phyloP scores from a whole-genome alignment of 192 early-diverging fungal species.

The Backusella luteola region DNA sequence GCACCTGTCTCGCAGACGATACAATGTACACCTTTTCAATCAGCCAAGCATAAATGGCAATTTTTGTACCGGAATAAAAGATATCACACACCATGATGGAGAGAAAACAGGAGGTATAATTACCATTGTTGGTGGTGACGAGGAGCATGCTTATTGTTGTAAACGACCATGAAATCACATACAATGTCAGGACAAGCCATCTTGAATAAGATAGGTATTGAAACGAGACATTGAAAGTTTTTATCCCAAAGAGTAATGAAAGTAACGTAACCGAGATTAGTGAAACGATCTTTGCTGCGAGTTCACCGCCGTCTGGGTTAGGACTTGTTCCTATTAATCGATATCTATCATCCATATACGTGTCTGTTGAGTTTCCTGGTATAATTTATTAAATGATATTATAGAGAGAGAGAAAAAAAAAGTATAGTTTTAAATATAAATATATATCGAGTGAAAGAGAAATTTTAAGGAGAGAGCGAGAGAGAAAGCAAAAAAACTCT shows the following conservation, averaged over 20 bases:
- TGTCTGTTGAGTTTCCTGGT: background rate
- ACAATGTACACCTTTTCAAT: constrained; percentile 24
- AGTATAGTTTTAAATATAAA: background rate
- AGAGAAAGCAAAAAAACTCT: background rate
- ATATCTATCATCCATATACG: background rate
- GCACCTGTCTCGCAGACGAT: background rate
- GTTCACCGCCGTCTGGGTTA: constrained; percentile 26
- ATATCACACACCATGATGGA: constrained; percentile 42
- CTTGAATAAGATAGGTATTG: constrained; percentile 34
- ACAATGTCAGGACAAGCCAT: constrained; percentile 38
- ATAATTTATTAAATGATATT: background rate
- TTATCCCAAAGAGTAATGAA: constrained; percentile 24
- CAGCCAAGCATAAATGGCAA: constrained; percentile 42
- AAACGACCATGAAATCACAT: constrained; percentile 47
- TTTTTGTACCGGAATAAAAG: constrained; percentile 45
- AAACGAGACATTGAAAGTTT: constrained; percentile 24
- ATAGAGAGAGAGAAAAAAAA: background rate
- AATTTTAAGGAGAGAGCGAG: background rate
- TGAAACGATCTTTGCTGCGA: constrained; percentile 24
- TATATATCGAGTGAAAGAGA: background rate
- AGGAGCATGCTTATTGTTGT: constrained; percentile 34
- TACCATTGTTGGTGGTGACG: constrained; percentile 46
- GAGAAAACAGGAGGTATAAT: constrained; percentile 36
- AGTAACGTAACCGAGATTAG: constrained; percentile 18
- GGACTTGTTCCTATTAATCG: background rate